phyloP scores from a whole-genome alignment of 495 filamentous ascomycete genomes.

The Mytilinidion resinicola region DNA sequence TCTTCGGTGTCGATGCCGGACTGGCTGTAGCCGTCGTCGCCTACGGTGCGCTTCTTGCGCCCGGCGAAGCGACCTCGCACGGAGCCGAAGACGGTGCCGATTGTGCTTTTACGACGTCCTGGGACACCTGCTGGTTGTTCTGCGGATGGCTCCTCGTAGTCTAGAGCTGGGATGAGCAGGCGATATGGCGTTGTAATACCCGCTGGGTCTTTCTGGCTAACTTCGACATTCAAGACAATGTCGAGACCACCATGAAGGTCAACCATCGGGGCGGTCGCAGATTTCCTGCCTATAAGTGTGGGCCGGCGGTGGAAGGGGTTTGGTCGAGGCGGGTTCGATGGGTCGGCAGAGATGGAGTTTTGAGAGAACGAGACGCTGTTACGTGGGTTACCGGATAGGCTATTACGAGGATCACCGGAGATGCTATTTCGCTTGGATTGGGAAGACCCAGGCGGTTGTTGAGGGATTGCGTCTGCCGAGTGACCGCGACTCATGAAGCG shows the following conservation, averaged over 20 bases:
- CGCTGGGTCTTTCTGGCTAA: constrained; percentile 73
- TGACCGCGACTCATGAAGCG: background rate
- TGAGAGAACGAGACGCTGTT: too few species aligned
- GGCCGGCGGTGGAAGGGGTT: constrained; percentile 63
- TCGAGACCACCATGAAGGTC: constrained; percentile 76
- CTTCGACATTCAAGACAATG: constrained; percentile 78
- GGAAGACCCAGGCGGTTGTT: background rate
- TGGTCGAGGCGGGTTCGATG: constrained; percentile 34
- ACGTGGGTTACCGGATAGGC: constrained; percentile 3
- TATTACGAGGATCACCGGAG: background rate
- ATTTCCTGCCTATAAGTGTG: constrained; percentile 60
- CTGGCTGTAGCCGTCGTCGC: constrained; percentile 18
- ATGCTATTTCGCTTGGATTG: background rate
- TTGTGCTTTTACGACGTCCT: constrained; percentile 14
- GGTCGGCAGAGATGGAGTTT: background rate
- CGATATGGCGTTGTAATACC: constrained; percentile 88
- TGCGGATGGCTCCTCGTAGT: constrained; percentile 39
- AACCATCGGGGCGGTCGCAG: constrained; percentile 41
- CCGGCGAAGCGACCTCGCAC: background rate
- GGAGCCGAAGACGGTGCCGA: constrained; percentile 13
- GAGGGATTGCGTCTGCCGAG: constrained; percentile 4
- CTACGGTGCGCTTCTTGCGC: constrained; percentile 1
- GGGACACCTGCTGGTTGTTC: background rate
- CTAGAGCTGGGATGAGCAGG: constrained; percentile 72
- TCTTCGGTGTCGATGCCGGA: constrained; percentile 9